phyloP scores from a whole-genome alignment of 192 early-diverging fungal genomes.

The Dispira simplex region DNA sequence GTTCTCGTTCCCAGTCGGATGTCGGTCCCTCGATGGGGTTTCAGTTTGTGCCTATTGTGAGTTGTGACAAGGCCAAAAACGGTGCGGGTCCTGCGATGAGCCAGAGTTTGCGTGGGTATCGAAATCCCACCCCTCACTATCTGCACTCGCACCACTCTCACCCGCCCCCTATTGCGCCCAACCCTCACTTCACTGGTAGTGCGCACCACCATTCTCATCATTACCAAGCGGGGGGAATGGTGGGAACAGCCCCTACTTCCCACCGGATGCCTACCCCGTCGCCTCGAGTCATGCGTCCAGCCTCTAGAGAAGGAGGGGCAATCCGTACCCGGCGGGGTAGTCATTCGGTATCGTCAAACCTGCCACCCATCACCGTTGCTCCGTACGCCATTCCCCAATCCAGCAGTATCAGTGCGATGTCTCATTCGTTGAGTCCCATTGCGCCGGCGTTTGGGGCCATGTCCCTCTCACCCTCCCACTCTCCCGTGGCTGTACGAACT shows the following conservation, averaged over 20 bases:
- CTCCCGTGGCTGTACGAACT: too few relatives aligned
- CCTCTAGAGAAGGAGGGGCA: neutral
- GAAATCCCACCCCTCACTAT: slow-evolving; percentile 12
- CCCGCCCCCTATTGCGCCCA: slow-evolving; percentile 9
- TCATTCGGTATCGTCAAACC: neutral
- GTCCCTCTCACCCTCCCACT: slow-evolving; percentile 12
- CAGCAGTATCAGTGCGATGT: slow-evolving; percentile 3
- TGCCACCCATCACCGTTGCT: neutral
- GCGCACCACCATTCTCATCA: too few relatives aligned
- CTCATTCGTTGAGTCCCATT: slow-evolving; percentile 11
- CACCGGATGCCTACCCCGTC: neutral
- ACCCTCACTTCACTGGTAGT: neutral
- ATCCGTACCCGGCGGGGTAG: slow-evolving; percentile 6
- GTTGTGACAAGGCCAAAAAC: slow-evolving; percentile 15
- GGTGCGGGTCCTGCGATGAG: slow-evolving; percentile 13
- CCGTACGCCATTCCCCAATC: neutral
- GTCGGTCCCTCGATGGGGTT: neutral
- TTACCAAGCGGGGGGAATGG: too few relatives aligned
- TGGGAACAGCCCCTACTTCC: too few relatives aligned
- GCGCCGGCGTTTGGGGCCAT: slow-evolving; percentile 18
- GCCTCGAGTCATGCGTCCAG: neutral
- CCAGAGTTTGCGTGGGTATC: slow-evolving; percentile 16
- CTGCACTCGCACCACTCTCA: too few relatives aligned
- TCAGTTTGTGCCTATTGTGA: slow-evolving; percentile 14
- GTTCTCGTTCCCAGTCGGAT: slow-evolving; percentile 3